Conservation (phyloP, 352 stramenopile species). For the Phytopythium cucurbitacearum region DNA sequence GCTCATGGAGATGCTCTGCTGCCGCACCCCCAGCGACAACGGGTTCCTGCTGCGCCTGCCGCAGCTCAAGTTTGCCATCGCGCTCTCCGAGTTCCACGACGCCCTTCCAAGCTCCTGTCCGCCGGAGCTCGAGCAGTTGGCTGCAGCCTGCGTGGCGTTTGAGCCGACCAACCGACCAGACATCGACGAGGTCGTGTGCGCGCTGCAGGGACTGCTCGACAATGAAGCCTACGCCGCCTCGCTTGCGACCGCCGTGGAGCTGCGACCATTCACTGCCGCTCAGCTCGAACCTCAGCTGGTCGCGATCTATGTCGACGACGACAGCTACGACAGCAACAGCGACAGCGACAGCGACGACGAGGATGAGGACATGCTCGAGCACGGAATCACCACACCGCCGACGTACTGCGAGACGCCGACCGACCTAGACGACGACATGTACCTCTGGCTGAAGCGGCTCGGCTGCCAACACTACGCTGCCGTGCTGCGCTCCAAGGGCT, state of each 20-base stretch:
- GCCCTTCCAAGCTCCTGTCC: constrained; percentile 60
- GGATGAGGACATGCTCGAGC: constrained; percentile 20
- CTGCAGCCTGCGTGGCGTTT: constrained; percentile 69
- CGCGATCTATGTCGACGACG: constrained; percentile 35
- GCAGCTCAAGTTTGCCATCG: constrained; percentile 72
- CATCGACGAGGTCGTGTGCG: constrained; percentile 36
- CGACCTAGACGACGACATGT: constrained; percentile 60
- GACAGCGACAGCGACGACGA: constrained; percentile 31
- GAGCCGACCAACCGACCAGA: constrained; percentile 58
- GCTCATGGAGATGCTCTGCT: constrained; percentile 83
- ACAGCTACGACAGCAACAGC: constrained; percentile 40
- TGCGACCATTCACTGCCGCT: constrained; percentile 49
- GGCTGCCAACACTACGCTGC: constrained; percentile 43
- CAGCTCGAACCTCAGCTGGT: constrained; percentile 58
- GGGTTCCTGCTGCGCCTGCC: constrained; percentile 77
- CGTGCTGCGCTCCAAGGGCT: constrained; percentile 73
- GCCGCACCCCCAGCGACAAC: constrained; percentile 65
- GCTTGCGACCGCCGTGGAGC: constrained; percentile 20
- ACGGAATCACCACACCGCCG: constrained; percentile 15
- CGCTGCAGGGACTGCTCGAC: constrained; percentile 36
- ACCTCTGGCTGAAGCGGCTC: constrained; percentile 61
- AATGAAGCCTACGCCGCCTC: constrained; percentile 15
- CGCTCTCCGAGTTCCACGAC: constrained; percentile 54
- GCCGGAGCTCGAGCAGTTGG: constrained; percentile 41
- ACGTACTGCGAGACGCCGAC: constrained; percentile 33